Evolutionary conservation across 495 filamentous ascomycete genomes (phyloP), one percentile per base, ranked within the genome.

Genomic region (Hypoxylon rickii): DNA sequence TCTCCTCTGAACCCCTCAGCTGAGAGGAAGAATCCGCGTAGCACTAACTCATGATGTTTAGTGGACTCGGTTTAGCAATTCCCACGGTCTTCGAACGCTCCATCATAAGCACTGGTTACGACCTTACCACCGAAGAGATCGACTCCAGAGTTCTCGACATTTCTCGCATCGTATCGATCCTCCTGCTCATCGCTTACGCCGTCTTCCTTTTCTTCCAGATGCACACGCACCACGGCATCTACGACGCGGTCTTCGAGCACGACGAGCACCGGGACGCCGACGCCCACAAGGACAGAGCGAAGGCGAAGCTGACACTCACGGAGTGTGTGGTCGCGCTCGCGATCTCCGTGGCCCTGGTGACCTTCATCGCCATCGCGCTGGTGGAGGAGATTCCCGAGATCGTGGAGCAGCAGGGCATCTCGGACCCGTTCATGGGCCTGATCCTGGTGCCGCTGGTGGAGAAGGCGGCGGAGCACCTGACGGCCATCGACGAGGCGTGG

Each of bases 391-490:
- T 97, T 56, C 78, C 86, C 41, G 79, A 69, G 60, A 85, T 97
- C 7, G 90, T 96, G 12, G 55, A 67, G 38, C 44, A 84, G 32
- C 76, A 76, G 13, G 67, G 78, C 37, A 78, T 97, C 13, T 86
- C 82, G 1, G 92, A 97, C 63, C 83, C 84, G 15, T 92, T 92
- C 67, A 82, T 92, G 70, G 89, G 89, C 43, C 72, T 92, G 55
- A 89, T 90, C 45, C 75, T 90, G 2, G 75, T 91, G 0, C 93
- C 92, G 2, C 76, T 97, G 1, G 92, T 96, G 6, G 92, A 96
- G 64, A 97, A 97, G 67, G 87, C 86, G 0, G 90, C 90, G 7
- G 92, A 96, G 75, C 92, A 96, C 68, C 71, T 96, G 31, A 96
- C 88, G 0, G 89, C 92, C 10, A 73, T 97, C 37, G 92, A 97